Base-by-base conservation (phyloP, 768 basidiomycete genomes). In the Trametes cubensis region DNA sequence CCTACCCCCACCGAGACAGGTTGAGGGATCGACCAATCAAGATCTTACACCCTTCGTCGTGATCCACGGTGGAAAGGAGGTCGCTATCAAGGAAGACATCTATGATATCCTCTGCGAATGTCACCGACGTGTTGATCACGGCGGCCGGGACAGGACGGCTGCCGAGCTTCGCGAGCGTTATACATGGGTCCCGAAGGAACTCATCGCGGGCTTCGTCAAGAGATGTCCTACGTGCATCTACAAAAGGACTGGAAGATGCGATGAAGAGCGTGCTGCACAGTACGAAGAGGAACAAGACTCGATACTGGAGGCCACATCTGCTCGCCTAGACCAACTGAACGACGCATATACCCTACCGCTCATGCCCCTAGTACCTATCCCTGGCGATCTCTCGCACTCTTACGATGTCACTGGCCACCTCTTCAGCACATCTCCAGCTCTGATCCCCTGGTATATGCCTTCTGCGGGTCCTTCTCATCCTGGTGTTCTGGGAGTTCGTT, bases 131-230 rank as follows among this genome's bases (percentile, higher is more conserved):
- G 77, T 81, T 54, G 77, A 81, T 11, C 92, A 94, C 69, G 89
- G 85, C 15, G 92, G 91, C 26, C 84, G 91, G 21, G 92, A 94
- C 74, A 89, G 85, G 77, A 94, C 92, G 0, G 84, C 83, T 59
- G 79, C 81, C 2, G 77, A 85, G 58, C 81, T 93, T 41, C 79
- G 88, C 50, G 77, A 83, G 62, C 82, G 83, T 67, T 94, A 92
- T 72, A 87, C 89, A 10, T 93, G 88, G 86, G 83, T 94, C 26
- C 92, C 92, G 17, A 94, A 93, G 74, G 88, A 90, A 69, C 85
- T 94, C 44, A 83, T 92, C 48, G 84, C 88, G 18, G 83, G 83
- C 61, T 94, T 92, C 70, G 86, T 93, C 74, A 86, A 85, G 73
- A 81, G 81, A 25, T 94, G 92, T 69, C 92, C 91, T 15, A 89